Conservation (phyloP, 306 rosid genomes). For the Psophocarpus tetragonolobus region DNA sequence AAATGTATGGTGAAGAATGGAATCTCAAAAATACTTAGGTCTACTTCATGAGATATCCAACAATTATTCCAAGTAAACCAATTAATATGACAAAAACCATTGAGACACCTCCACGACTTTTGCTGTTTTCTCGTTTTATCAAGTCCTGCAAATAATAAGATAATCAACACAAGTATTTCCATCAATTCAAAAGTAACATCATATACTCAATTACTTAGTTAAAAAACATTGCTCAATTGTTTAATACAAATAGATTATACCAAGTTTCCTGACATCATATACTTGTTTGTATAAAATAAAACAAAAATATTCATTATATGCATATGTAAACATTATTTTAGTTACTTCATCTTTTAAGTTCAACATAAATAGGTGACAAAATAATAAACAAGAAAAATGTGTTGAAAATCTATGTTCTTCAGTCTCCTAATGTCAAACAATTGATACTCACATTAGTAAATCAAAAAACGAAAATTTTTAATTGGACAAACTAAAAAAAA, state of each 20-base stretch:
- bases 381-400: constrained; percentile 6
- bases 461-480: background rate
- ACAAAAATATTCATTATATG: background rate
- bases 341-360: background rate
- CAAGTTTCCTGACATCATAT: background rate
- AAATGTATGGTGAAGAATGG: constrained; percentile 31
- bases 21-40: constrained; percentile 41
- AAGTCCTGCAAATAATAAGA: constrained; percentile 62
- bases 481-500: background rate
- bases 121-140: constrained; percentile 64
- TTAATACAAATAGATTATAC: constrained; percentile 1
- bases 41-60: constrained; percentile 76
- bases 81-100: constrained; percentile 58
- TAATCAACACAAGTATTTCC: background rate
- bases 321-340: background rate
- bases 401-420: background rate
- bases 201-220: background rate
- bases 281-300: background rate
- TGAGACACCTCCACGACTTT: constrained; percentile 63
- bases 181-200: constrained; percentile 24
- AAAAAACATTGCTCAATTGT: background rate
- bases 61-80: constrained; percentile 66
- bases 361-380: constrained; percentile 11
- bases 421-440: constrained; percentile 5
- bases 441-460: background rate